Evolutionary conservation across 768 basidiomycete species (phyloP), one percentile per base, ranked within the genome.

Genomic region (Austroboletus festivus): DNA sequence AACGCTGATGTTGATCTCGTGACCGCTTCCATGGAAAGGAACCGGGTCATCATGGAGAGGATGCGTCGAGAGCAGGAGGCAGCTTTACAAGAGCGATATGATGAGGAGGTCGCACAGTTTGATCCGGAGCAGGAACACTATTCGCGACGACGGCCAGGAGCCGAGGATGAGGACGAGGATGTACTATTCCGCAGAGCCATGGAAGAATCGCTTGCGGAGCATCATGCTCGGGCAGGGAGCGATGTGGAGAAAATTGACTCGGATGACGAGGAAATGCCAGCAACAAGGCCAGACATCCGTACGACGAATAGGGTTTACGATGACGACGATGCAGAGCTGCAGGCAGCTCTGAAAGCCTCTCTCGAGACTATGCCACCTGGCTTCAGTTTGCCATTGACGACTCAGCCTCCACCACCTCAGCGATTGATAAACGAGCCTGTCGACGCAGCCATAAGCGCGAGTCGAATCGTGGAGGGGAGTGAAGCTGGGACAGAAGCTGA

Each of bases 341-440:
- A 94, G 68, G 92, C 91, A 11, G 93, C 93, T 5, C 72, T 95
- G 41, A 83, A 73, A 61, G 93, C 90, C 3, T 93, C 91, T 31
- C 71, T 94, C 52, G 85, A 86, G 61, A 71, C 71, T 35, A 63
- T 82, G 19, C 83, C 86, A 1, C 66, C 68, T 34, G 84, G 74
- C 24, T 83, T 74, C 68, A 55, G 65, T 22, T 57, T 73, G 5
- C 73, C 73, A 28, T 46, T 51, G n/a, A 46, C 35, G 11, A 26
- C 53, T 15, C 38, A 50, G 24, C 45, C 51, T 10, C 54, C 38
- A 0, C 56, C 44, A 15, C 54, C 57, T 16, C 58, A 53, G 20
- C 64, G 55, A 52, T 31, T 58, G 23, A 42, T 41, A 16, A 47
- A 54, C 18, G 46, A 56, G 5, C 47, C 38, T 5, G 38, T 31